Conservation (phyloP, 139 green algal species). For the Micractinium conductrix region DNA sequence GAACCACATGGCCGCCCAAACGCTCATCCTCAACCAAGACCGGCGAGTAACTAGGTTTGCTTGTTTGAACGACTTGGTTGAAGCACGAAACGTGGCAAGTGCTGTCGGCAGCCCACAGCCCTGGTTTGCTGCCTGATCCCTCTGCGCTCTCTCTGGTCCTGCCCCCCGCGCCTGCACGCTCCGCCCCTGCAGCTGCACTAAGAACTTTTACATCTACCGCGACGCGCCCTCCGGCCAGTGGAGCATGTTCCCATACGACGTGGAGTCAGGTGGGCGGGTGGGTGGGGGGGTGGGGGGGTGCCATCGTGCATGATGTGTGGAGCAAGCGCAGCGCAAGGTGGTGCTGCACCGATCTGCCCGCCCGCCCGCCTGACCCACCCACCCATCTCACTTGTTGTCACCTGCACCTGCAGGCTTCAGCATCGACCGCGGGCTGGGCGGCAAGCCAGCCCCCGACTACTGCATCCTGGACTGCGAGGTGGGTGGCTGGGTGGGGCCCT, state of each 20-base stretch:
- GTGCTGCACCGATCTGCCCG: background rate
- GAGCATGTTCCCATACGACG: conserved; percentile 77
- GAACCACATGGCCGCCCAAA: conserved; percentile 82
- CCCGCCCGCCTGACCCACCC: too few relatives aligned
- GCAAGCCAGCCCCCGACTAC: conserved; percentile 70
- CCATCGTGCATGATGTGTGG: too few relatives aligned
- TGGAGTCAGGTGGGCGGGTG: conserved; percentile 53
- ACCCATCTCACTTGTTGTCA: too few relatives aligned
- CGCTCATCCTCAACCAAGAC: conserved; percentile 87
- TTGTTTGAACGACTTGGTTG: too few relatives aligned
- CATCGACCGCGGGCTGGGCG: conserved; percentile 71
- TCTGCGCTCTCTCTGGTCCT: too few relatives aligned
- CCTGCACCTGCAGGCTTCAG: conserved; percentile 56
- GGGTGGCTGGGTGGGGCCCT: too few relatives aligned
- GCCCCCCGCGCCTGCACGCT: too few relatives aligned
- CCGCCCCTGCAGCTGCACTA: background rate
- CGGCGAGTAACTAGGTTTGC: too few relatives aligned
- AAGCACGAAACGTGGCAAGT: too few relatives aligned
- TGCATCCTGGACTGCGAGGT: too few relatives aligned
- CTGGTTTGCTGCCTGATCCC: too few relatives aligned
- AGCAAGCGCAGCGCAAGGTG: background rate
- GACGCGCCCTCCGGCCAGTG: conserved; percentile 67
- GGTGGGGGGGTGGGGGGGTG: background rate
- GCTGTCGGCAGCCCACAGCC: too few relatives aligned
- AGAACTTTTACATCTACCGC: conserved; percentile 84